These are phyloP conservation scores for Ascochyta viciae-villosae DNA, from an alignment of 2,329 filamentous ascomycete species.

Conservation along the genomic window DNA sequence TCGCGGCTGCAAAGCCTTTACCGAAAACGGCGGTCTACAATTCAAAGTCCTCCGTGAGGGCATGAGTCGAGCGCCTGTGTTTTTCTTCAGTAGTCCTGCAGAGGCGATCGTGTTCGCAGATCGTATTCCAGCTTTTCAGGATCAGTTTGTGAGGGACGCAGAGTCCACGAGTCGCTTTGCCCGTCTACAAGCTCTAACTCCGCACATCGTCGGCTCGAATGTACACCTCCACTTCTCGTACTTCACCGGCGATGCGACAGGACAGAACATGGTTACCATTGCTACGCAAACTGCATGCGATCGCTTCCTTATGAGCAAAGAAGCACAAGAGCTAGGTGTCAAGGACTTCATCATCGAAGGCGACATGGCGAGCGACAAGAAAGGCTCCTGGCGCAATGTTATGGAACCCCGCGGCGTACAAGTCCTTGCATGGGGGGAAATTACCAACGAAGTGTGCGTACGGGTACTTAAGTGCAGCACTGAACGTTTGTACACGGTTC, in stretches of 20 bases:
- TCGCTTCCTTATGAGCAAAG: slow-evolving; percentile 14
- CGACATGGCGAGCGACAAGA: slow-evolving; percentile 36
- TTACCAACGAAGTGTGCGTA: slow-evolving; percentile 7
- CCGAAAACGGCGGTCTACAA: slow-evolving; percentile 23
- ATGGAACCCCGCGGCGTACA: slow-evolving; percentile 29
- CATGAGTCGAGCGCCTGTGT: slow-evolving; percentile 34
- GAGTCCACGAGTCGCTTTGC: slow-evolving; percentile 20
- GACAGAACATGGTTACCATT: slow-evolving; percentile 44
- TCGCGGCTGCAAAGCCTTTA: slow-evolving; percentile 39
- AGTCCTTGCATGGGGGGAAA: slow-evolving; percentile 26
- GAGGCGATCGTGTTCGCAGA: slow-evolving; percentile 22
- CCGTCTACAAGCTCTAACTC: slow-evolving; percentile 17
- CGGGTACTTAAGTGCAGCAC: slow-evolving; percentile 4
- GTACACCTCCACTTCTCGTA: slow-evolving; percentile 26
- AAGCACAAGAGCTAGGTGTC: slow-evolving; percentile 13
- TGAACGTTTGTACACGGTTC: neutral
- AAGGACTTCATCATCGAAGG: slow-evolving; percentile 27
- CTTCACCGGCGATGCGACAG: slow-evolving; percentile 35
- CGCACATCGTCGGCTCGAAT: slow-evolving; percentile 26
- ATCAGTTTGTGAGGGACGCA: neutral
- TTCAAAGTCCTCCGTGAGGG: slow-evolving; percentile 22
- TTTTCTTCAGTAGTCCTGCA: slow-evolving; percentile 25
- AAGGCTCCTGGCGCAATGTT: slow-evolving; percentile 33
- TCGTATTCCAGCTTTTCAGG: neutral
- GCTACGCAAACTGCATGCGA: slow-evolving; percentile 37